Conservation (phyloP, 148 eudicot species). For the Oxyria digyna region DNA sequence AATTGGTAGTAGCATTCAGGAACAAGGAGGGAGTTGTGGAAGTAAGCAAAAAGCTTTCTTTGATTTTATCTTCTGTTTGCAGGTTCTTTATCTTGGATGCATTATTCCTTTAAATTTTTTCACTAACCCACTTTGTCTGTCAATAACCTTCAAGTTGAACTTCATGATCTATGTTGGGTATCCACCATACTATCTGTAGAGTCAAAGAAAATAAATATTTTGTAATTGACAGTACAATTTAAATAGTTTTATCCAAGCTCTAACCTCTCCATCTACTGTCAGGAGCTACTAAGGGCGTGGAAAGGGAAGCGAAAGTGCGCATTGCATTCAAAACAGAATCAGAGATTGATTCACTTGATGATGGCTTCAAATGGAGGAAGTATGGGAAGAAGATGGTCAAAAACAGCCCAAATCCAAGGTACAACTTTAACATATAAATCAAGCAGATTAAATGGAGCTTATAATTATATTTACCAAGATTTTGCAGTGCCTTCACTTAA, state of each 20-base stretch:
- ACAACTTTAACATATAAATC: neutral
- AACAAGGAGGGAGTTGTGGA: conserved; percentile 15
- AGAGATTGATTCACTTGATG: conserved; percentile 47
- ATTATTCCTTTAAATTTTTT: neutral
- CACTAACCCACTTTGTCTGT: conserved; percentile 1
- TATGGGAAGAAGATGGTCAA: conserved; percentile 83
- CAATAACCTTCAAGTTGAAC: neutral
- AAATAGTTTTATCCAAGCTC: neutral
- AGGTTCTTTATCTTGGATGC: conserved; percentile 2
- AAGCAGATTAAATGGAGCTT: neutral
- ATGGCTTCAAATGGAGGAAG: conserved; percentile 79
- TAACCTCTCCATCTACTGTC: neutral
- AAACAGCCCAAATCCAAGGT: conserved; percentile 77
- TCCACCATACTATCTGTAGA: too few species aligned
- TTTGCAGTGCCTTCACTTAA: neutral
- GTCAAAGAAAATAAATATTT: neutral
- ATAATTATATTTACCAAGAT: neutral
- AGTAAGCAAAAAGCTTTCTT: conserved; percentile 2
- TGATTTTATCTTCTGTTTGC: conserved; percentile 4
- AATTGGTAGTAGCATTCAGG: conserved; percentile 12
- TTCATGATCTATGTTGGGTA: neutral
- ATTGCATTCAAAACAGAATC: conserved; percentile 56
- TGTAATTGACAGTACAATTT: neutral
- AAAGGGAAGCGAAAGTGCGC: conserved; percentile 28
- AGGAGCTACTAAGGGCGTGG: conserved; percentile 12